A percentile compares a stretch with the other conserved stretches of the same genome.
Conservation (phyloP, 1,139 yeast genomes). For the Eremothecium coryli region DNA sequence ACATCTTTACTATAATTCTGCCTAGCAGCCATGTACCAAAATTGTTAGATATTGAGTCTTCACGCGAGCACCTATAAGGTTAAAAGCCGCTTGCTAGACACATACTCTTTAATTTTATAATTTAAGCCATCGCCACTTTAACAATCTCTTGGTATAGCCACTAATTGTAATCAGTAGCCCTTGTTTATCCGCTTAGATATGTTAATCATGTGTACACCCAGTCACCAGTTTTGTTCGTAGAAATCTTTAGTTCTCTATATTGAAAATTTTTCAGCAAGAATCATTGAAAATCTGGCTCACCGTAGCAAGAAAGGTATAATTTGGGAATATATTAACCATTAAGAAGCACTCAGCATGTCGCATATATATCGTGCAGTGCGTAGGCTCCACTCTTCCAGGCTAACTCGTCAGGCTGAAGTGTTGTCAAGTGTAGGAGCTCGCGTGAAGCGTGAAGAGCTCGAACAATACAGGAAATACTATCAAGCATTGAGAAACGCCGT, state of each 20-base stretch:
- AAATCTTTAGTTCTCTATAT: too few relatives aligned
- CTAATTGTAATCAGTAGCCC: too few relatives aligned
- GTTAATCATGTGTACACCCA: too few relatives aligned
- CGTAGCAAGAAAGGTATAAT: too few relatives aligned
- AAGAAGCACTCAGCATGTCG: constrained; percentile 1
- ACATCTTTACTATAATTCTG: neutral
- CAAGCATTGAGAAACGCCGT: constrained; percentile 16
- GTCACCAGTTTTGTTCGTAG: too few relatives aligned
- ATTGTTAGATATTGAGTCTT: neutral
- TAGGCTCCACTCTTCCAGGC: neutral
- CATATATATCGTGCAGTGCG: constrained; percentile 2
- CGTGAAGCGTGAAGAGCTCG: constrained; percentile 12
- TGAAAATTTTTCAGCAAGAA: too few relatives aligned
- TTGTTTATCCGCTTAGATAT: too few relatives aligned
- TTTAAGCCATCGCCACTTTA: neutral
- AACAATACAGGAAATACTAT: constrained; percentile 22
- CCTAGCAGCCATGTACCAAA: neutral
- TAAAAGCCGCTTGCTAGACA: neutral
- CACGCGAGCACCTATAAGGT: neutral
- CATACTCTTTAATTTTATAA: neutral
- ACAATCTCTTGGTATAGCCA: neutral
- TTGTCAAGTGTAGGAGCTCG: neutral
- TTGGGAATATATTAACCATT: too few relatives aligned
- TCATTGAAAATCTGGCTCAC: too few relatives aligned
- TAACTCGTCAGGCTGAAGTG: neutral